A percentile compares a stretch with the other conserved stretches of the same genome.
Conservation (phyloP, 495 filamentous ascomycete genomes). For the Corynascus novoguineensis region DNA sequence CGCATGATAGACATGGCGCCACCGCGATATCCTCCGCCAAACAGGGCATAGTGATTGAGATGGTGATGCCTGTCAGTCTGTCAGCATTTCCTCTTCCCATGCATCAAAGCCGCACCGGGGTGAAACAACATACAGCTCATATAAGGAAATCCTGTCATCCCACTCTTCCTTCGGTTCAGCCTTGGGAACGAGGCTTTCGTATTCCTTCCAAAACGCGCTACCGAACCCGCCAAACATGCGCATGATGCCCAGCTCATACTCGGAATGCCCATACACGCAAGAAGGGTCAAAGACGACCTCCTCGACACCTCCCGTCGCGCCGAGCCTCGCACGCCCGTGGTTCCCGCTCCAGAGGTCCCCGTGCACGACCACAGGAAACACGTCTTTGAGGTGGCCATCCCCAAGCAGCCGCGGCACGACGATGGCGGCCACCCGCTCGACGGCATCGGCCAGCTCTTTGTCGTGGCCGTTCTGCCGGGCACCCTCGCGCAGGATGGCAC, state of each 20-base stretch:
- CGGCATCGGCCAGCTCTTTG: constrained; percentile 49
- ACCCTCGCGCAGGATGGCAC: constrained; percentile 54
- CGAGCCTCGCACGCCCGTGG: constrained; percentile 60
- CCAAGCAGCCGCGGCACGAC: constrained; percentile 72
- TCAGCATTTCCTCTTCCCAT: background rate
- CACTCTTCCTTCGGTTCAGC: constrained; percentile 79
- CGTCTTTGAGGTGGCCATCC: constrained; percentile 57
- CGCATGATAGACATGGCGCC: constrained; percentile 73
- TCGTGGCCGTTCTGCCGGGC: constrained; percentile 61
- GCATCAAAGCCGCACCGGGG: background rate
- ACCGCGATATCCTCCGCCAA: constrained; percentile 68
- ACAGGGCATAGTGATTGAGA: constrained; percentile 81
- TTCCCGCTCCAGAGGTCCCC: constrained; percentile 93
- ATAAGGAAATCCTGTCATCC: constrained; percentile 71
- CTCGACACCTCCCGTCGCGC: constrained; percentile 51
- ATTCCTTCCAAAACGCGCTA: constrained; percentile 63
- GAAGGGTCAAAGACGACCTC: constrained; percentile 84
- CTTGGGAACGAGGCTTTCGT: constrained; percentile 67
- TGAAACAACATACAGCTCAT: constrained; percentile 65
- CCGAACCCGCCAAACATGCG: constrained; percentile 92
- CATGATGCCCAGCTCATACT: constrained; percentile 93
- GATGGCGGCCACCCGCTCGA: constrained; percentile 53
- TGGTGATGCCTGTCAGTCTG: constrained; percentile 66
- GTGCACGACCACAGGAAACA: constrained; percentile 72
- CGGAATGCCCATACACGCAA: constrained; percentile 73